A percentile compares a stretch with the other conserved stretches of the same genome.
Conservation (phyloP, 1,139 yeast genomes). For the Sugiyamaella sp. region DNA sequence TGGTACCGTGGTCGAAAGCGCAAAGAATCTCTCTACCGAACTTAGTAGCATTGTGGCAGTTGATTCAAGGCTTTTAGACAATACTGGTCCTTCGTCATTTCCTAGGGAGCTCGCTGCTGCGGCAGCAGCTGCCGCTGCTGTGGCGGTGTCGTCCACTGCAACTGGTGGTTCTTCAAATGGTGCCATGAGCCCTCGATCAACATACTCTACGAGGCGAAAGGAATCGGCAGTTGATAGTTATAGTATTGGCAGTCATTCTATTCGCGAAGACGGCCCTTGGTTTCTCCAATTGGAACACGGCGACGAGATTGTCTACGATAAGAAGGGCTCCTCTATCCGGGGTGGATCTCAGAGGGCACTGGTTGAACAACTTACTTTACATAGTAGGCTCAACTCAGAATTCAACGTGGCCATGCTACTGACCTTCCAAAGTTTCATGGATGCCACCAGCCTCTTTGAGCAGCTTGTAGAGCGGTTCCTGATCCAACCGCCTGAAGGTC, state of each 20-base stretch:
- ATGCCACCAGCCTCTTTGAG: conserved; percentile 65
- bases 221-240: conserved; percentile 27
- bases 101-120: conserved; percentile 17
- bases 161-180: not conserved
- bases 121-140: conserved; percentile 14
- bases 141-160: conserved; percentile 1
- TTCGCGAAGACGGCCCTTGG: conserved; percentile 60
- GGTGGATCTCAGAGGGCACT: conserved; percentile 88
- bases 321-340: conserved; percentile 68
- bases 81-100: conserved; percentile 13
- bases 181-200: conserved; percentile 14
- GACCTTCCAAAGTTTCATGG: conserved; percentile 76
- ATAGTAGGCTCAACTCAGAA: conserved; percentile 64
- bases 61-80: conserved; percentile 18
- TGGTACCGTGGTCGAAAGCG: conserved; percentile 16
- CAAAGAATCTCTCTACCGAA: conserved; percentile 16
- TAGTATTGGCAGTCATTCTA: conserved; percentile 23
- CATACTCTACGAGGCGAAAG: conserved; percentile 18
- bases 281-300: conserved; percentile 79
- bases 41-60: conserved; percentile 14
- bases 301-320: conserved; percentile 68
- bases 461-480: conserved; percentile 67
- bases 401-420: conserved; percentile 73
- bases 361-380: conserved; percentile 82
- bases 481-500: conserved; percentile 83